Evolutionary conservation across 495 filamentous ascomycete species (phyloP).

Genomic region (Penicillium bialowiezense): DNA sequence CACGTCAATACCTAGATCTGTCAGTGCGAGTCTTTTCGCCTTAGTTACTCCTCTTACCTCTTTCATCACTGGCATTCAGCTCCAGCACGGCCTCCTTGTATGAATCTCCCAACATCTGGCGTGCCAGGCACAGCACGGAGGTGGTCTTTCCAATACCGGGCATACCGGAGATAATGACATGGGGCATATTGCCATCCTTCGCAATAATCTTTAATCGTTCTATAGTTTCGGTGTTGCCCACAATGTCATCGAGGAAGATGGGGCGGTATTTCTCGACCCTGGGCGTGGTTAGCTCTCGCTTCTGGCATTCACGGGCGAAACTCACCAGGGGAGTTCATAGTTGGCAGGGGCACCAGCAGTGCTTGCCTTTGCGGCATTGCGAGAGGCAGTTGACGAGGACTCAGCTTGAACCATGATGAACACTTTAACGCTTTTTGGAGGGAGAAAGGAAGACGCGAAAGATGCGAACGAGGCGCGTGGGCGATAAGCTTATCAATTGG

Average conservation of each 20-base stretch:
- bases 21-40: conserved; percentile 7
- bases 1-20: conserved; percentile 77
- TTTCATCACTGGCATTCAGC: conserved; percentile 92
- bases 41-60: conserved; percentile 50
- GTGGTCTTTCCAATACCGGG: conserved; percentile 99
- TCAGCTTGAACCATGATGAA: conserved; percentile 56
- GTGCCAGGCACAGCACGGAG: conserved; percentile 87
- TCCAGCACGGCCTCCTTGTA: conserved; percentile 99
- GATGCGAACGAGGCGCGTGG: conserved; percentile 26
- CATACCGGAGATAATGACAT: conserved; percentile 99
- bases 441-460: conserved; percentile 29
- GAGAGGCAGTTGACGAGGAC: conserved; percentile 72
- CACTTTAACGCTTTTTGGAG: neutral
- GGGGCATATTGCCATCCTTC: conserved; percentile 98
- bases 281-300: conserved; percentile 11
- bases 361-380: conserved; percentile 62
- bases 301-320: conserved; percentile 10
- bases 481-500: conserved; percentile 18
- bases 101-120: conserved; percentile 85
- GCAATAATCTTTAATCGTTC: conserved; percentile 98
- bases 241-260: conserved; percentile 90
- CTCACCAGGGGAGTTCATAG: conserved; percentile 92
- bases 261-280: conserved; percentile 99
- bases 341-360: conserved; percentile 57
- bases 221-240: conserved; percentile 96